Evolutionary conservation across 257 asterid species (phyloP), one percentile per base, ranked within the genome.

Genomic region (Capsicum baccatum): DNA sequence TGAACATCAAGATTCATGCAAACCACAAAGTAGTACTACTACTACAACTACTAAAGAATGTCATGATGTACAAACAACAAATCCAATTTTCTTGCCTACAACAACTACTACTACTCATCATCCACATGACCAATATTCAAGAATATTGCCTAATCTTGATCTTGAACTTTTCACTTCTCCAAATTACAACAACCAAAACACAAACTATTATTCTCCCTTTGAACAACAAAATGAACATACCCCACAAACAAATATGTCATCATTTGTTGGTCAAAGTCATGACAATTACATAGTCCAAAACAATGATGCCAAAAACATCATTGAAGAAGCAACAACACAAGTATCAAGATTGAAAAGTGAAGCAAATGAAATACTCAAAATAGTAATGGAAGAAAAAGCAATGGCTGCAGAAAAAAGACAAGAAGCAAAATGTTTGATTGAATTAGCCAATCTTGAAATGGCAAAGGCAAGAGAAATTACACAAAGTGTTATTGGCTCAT

Each of bases 1-100:
- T 81, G 91, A 89, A 79, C 90, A 89, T 82, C 91, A 89, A 87
- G 91, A 89, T 84, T 47, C 91, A 87, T 89, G 91, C 91, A 89
- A 85, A 67, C 62, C 78, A 21, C 83, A 83, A 57, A 62, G 74
- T 74, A 57, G 80, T 76, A 69, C 83, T 56, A 79, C 42, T 8
- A 64, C 16, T 66, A 67, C 44, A 50, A 50, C 60, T 21, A 21
- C 19, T 26, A 82, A 66, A 66, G 84, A 66, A 50, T 47, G 84
- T 2, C 37, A 35, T 42, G 74, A 57, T 83, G 35, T 79, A 10
- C 76, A 84, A 8, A 39, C 42, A 13, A 73, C 85, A 35, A 33
- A 50, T n/a, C 70, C 62, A 69, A 4, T 69, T 39, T 39, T 69
- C 78, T 39, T 69, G 78, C 55, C 78, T 15, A 67, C 11, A 13